These are phyloP conservation scores for Zarea fungicola DNA, from an alignment of 2,329 filamentous ascomycete species.

Conservation along the genomic window DNA sequence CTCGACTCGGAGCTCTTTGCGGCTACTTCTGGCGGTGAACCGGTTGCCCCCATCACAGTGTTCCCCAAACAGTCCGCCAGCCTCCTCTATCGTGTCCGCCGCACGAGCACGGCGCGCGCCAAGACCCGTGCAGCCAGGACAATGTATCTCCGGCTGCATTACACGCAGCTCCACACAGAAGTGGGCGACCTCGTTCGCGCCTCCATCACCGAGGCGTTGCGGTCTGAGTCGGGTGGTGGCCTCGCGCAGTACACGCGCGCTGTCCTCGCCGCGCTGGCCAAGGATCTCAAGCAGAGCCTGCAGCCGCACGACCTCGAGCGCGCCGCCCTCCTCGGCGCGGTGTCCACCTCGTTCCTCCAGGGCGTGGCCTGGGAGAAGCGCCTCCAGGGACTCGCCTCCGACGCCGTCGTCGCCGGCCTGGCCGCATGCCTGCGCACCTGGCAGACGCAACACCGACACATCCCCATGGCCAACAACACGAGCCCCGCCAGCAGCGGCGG, in stretches of 20 bases:
- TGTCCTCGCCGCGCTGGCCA: slow-evolving; percentile 38
- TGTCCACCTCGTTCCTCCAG: slow-evolving; percentile 45
- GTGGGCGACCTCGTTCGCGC: slow-evolving; percentile 48
- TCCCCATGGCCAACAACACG: slow-evolving; percentile 21
- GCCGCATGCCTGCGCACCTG: slow-evolving; percentile 27
- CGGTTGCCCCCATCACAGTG: slow-evolving; percentile 53
- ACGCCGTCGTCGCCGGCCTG: slow-evolving; percentile 25
- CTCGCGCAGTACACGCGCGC: slow-evolving; percentile 44
- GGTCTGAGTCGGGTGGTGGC: slow-evolving; percentile 31
- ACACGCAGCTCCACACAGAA: slow-evolving; percentile 72
- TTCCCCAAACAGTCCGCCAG: slow-evolving; percentile 79
- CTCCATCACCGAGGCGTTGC: slow-evolving; percentile 37
- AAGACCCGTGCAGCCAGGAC: slow-evolving; percentile 35
- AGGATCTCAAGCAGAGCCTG: slow-evolving; percentile 39
- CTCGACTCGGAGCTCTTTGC: slow-evolving; percentile 64
- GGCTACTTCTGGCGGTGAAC: slow-evolving; percentile 53
- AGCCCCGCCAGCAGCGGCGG: slow-evolving; percentile 13
- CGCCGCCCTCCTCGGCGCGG: slow-evolving; percentile 46
- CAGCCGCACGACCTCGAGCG: slow-evolving; percentile 50
- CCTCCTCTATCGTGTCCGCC: slow-evolving; percentile 71
- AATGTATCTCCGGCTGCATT: slow-evolving; percentile 67
- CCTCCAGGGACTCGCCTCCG: slow-evolving; percentile 46
- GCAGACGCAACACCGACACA: slow-evolving; percentile 24
- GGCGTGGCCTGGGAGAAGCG: slow-evolving; percentile 42
- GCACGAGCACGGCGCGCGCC: slow-evolving; percentile 36